A percentile compares a stretch with the other conserved stretches of the same genome.
Evolutionary conservation across 2,329 filamentous ascomycete genomes (phyloP).

Genomic region (Rachicladosporium sp.): DNA sequence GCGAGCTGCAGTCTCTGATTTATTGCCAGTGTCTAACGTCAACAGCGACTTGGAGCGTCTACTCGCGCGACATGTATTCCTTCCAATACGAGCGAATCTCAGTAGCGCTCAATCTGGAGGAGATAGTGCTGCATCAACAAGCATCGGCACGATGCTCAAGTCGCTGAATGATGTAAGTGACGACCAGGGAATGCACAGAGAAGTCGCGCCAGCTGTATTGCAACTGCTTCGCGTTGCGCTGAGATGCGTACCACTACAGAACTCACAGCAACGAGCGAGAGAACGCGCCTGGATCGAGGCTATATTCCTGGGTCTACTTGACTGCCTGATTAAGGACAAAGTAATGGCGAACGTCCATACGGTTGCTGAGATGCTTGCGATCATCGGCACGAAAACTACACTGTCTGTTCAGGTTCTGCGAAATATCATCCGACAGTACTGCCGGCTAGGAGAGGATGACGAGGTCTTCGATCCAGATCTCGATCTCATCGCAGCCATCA

Average conservation of each 20-base stretch:
- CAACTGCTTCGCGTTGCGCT: conserved; percentile 29
- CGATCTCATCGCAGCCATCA: conserved; percentile 29
- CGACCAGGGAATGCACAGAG: neutral
- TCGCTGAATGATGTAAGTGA: neutral
- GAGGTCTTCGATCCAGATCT: conserved; percentile 21
- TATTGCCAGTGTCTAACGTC: too few species aligned
- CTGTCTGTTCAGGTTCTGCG: conserved; percentile 10
- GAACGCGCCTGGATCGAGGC: conserved; percentile 35
- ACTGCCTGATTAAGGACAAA: conserved; percentile 16
- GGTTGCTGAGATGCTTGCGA: conserved; percentile 14
- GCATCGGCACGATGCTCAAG: neutral
- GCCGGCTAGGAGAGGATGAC: neutral
- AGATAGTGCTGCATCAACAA: conserved; percentile 4
- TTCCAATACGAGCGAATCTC: conserved; percentile 28
- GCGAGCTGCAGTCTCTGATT: too few species aligned
- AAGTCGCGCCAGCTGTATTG: conserved; percentile 8
- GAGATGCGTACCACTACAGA: conserved; percentile 27
- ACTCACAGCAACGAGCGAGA: conserved; percentile 26
- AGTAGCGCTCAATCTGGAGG: conserved; percentile 10
- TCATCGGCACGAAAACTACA: conserved; percentile 8
- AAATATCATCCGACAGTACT: conserved; percentile 8
- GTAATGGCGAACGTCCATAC: conserved; percentile 12
- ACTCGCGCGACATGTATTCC: conserved; percentile 31
- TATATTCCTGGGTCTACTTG: conserved; percentile 25
- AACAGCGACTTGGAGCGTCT: conserved; percentile 21